Evolutionary conservation across 2,329 filamentous ascomycete species (phyloP), one percentile per base, ranked within the genome.

Genomic region (Penicillium sp.): DNA sequence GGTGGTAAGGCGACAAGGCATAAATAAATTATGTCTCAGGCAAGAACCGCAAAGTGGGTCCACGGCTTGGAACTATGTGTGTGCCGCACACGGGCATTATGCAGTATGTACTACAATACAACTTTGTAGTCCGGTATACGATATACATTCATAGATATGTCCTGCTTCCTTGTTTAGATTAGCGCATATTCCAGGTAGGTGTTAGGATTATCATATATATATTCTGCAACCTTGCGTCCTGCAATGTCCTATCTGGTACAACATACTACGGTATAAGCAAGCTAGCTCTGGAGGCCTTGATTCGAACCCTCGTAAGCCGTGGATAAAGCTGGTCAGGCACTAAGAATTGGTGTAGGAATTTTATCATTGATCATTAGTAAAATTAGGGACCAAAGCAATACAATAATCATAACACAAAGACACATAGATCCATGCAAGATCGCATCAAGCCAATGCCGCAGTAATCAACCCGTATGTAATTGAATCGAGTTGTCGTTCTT

Each of bases 401-500:
- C 12, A 23, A 35, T 1, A 21, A 17, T 33, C 7, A 6, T 15
- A 31, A 6, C 31, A 48, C 5, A 17, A 17, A 23, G 19, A 23
- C 19, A 46, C 43, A 23, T 23, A 25, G 5, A 25, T 49, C 49
- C 29, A 45, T 46, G 19, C 33, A 43, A 53, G 37, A 43, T 6
- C 27, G 21, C 48, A 51, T 60, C 29, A 62, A 13, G 65, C 64
- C n/a, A 65, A 53, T 52, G 54, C 56, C 10, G 64, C 58, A 15
- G 53, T 62, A n/a, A 43, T 59, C 25, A 66, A 52, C n/a, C 56
- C 63, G 56, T 67, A 68, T 50, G 10, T 21, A 60, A 67, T 67
- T 17, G 63, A 67, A 37, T 54, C 31, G 35, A 67, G 54, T 47
- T 67, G 60, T 23, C 40, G 47, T 48, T 63, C 51, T 43, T 68